Base-by-base conservation (phyloP, 768 basidiomycete genomes). In the Kwoniella mangroviensis region DNA sequence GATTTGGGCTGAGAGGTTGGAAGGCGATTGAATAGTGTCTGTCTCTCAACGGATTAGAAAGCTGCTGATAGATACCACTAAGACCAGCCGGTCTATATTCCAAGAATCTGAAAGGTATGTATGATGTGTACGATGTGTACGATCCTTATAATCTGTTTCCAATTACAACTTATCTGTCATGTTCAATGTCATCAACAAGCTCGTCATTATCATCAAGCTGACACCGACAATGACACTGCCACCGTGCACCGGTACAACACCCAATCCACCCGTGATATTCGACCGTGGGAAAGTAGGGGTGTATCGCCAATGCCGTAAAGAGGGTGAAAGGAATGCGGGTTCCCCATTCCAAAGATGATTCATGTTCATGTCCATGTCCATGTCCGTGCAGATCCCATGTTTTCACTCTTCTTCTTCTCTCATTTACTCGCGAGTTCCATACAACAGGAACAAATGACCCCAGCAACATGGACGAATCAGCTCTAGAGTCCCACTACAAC, bases 211-310 rank as follows among this genome's bases (percentile, higher is more conserved):
- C 45, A 34, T 53, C 40, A 2, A 6, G 15, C 45, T 19, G 19
- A 13, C 17, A 22, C 4, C 26, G 62, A 21, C 41, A 60, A 41
- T 24, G 13, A 54, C 45, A 54, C 53, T 54, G 24, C 53, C 53
- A 54, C 53, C 58, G 58, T 60, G 58, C 58, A 60, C 58, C 58
- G 57, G 57, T 56, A 22, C 26, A 6, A 56, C 26, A 10, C 21
- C 3, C 24, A 13, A n/a, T n/a, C n/a, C n/a, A n/a, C n/a, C n/a
- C n/a, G n/a, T n/a, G n/a, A n/a, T n/a, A n/a, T n/a, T n/a, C n/a
- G n/a, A n/a, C 51, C 65, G 65, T 66, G 65, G 65, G 65, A 66
- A 66, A 57, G 26, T 55, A n/a, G 51, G 6, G 49, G 1, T 65
- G 24, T 15, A 45, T 22, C n/a, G 24, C 26, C 1, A 1, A 61